Base-by-base conservation (phyloP, 1,284 basidiomycete species). In the Rhodotorula sp. region DNA sequence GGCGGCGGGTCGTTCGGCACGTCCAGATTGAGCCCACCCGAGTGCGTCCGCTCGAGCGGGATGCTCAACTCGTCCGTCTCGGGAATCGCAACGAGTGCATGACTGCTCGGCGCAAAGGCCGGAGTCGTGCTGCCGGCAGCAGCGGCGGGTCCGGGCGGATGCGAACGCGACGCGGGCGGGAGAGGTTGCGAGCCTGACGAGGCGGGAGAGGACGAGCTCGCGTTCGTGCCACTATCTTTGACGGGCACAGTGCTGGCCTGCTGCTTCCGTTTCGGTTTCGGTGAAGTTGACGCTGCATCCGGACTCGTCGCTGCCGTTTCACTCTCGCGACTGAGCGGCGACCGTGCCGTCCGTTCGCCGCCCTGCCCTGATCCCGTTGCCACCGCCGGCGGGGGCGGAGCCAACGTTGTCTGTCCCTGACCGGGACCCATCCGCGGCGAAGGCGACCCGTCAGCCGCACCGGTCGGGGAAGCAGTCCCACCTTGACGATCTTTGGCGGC, bases 41-140 rank as follows among this genome's bases (percentile, higher is more conserved):
- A 21, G 29, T 64, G 16, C 12, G 54, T 56, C 14, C 34, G 52
- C 54, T 64, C 54, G 52, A 56, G 54, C 52, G 69, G 59, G 14
- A 71, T 18, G 12, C 64, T 62, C n/a, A 72, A 16, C 57, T 76
- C 75, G 31, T 76, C 75, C 49, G 58, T 31, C 62, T 76, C 75
- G 21, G 72, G 70, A n/a, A 76, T 70, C 2, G 68, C 58, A 3
- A 76, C 64, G 29, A 76, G 67, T 6, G 68, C 66, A 18, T 73
- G 54, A 10, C 59, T 64, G 3, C 58, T 57, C 14, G 68, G 70
- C 1, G 66, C 49, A 34, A 74, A 72, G 2, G 49, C 52, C 15
- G 70, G 66, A 4, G 67, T 70, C 21, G 70, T 58, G 12, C 54
- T 54, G 16, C 56, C 58, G 16, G 10, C 20, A 5, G 15, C 23